phyloP scores from a whole-genome alignment of 2,329 filamentous ascomycete genomes.

The Dissoconium aciculare region DNA sequence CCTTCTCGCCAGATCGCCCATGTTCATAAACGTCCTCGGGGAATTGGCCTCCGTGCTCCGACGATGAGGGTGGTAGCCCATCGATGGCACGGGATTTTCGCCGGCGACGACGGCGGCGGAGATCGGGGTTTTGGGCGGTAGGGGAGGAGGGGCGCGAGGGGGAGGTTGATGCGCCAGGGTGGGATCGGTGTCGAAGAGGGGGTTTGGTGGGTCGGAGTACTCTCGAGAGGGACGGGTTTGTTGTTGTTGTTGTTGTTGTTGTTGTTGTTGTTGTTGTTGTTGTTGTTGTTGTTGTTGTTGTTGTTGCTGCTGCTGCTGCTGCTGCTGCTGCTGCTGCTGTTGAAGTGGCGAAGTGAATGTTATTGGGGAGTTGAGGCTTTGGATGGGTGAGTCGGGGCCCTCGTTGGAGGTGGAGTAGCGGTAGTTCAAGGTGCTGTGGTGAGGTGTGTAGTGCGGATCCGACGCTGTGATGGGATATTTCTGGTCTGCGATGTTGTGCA shows the following conservation, averaged over 20 bases:
- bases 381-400: conserved; percentile 23
- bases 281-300: conserved; percentile 5
- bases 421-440: conserved; percentile 6
- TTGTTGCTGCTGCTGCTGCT: conserved; percentile 5
- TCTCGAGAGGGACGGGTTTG: conserved; percentile 12
- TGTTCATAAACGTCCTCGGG: conserved; percentile 21
- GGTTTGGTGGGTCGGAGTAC: conserved; percentile 4
- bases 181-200: no score
- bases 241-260: conserved; percentile 4
- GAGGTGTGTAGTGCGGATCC: conserved; percentile 43
- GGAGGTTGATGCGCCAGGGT: conserved; percentile 2
- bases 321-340: conserved; percentile 1
- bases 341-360: conserved; percentile 5
- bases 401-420: conserved; percentile 21
- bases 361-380: conserved; percentile 4
- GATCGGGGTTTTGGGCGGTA: conserved; percentile 19
- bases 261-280: conserved; percentile 5
- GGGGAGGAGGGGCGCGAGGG: conserved; percentile 12
- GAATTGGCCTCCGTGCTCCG: conserved; percentile 2
- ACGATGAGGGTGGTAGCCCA: background rate
- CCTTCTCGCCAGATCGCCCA: conserved; percentile 18
- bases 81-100: no score
- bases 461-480: conserved; percentile 55
- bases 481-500: conserved; percentile 43
- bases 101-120: conserved; percentile 2